Evolutionary conservation across 2,329 filamentous ascomycete species (phyloP), one percentile per base, ranked within the genome.

Genomic region (Cryphonectria nitschkei): DNA sequence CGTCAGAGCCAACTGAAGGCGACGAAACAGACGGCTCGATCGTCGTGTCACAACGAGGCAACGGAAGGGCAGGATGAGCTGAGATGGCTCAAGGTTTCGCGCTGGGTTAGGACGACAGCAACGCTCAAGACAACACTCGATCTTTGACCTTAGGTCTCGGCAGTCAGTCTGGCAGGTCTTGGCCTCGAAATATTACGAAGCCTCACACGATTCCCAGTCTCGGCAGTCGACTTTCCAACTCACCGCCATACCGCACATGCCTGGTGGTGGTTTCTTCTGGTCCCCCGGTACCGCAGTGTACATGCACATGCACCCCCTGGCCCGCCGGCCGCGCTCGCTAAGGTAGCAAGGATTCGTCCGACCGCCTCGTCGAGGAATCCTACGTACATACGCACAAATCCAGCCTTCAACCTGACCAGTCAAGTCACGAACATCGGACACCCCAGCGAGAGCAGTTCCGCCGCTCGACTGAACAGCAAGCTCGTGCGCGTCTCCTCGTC

Each of bases 21-120:
- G 29, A 32, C 54, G 14, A 34, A 32, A 32, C 29, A 32, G 16
- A 32, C 13, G 54, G 19, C 54, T 50, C 54, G 37, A 41, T 32
- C 52, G 39, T 8, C 22, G 50, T 67, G 50, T 56, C 62, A 46
- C 62, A 65, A 41, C 58, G 19, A 37, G 58, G 32, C n/a, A n/a
- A 26, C 39, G 4, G 29, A 54, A 32, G 54, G 29, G 14, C 16
- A 65, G 54, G 16, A 65, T 61, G 26, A 68, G 39, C 61, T 71
- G 69, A 61, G 22, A 65, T 71, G 69, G 66, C 37, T 62, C 63
- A 39, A 61, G 65, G 65, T 32, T 58, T 41, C 65, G 65, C 14
- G 43, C 34, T 67, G 34, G 50, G 22, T 34, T 54, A 39, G 58
- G 58, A 61, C 56, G 29, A 34, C 56, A 22, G 14, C 14, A 19